Evolutionary conservation across 805 yeast genomes (phyloP), one percentile per base, ranked within the genome.

Genomic region (Schizosaccharomyces lindneri): DNA sequence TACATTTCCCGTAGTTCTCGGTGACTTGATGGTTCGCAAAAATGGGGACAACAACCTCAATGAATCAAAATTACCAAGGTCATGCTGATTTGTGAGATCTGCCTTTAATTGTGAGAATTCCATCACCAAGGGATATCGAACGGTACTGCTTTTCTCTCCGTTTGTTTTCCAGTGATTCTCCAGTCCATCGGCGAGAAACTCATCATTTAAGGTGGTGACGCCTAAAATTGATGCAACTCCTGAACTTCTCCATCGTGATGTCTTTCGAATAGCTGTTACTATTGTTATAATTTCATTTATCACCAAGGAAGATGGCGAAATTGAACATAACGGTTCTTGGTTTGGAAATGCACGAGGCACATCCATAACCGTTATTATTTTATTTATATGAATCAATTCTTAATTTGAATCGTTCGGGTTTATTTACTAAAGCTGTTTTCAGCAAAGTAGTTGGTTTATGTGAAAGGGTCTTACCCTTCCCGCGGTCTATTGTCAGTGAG

Each of bases 191-290:
- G 51, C 48, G 24, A n/a, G 43, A 19, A 48, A 43, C 24, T 59
- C 61, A 19, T 43, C 32, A 11, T 55, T 61, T 43, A 31, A 41
- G 41, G 64, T 65, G 13, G 62, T 64, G 60, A 65, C 67, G 63
- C 93, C 85, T 57, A 90, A 74, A 39, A 90, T 80, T 5, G 95
- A 87, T 9, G 96, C 90, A 48, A 89, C 93, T 1, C 88, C 87
- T 5, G 83, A 78, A 61, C 84, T 84, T 55, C 68, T 84, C 79
- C 84, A 84, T 65, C 85, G 81, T 69, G 88, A 80, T 65, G 85
- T 78, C 69, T 87, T 88, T 62, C 97, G 77, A 95, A 93, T 87
- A 27, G 93, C 88, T 21, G 95, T 83, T 21, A 90, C 81, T 61
- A 93, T 79, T 63, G 83, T 78, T 68, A 87, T 84, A 70, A 96